phyloP scores from a whole-genome alignment of 2,329 filamentous ascomycete genomes.

The Cercospora sojina region DNA sequence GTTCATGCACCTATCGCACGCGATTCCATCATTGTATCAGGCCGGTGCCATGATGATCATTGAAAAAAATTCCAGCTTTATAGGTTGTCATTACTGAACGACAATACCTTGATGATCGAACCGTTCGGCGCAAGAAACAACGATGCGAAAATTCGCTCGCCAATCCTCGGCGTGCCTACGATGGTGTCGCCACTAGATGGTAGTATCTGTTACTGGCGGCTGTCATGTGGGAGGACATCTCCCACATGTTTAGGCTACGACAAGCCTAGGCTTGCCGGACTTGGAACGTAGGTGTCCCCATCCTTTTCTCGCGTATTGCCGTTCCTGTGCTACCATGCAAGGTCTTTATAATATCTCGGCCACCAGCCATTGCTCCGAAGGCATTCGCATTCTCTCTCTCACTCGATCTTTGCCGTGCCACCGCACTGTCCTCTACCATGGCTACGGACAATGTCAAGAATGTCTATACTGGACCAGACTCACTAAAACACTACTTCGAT shows the following conservation, averaged over 20 bases:
- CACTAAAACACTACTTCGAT: slow-evolving; percentile 59
- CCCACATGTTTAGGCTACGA: background rate
- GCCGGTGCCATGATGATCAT: background rate
- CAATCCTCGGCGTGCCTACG: background rate
- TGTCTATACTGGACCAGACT: slow-evolving; percentile 58
- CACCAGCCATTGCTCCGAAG: background rate
- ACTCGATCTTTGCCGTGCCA: background rate
- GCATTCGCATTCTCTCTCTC: background rate
- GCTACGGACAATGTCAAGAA: slow-evolving; percentile 40
- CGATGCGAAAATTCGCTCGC: background rate
- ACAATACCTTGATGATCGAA: slow-evolving; percentile 13
- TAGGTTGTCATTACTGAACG: background rate
- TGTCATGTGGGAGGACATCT: background rate
- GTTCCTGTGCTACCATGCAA: background rate
- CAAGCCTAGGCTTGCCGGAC: background rate
- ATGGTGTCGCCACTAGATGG: slow-evolving; percentile 5
- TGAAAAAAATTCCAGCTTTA: background rate
- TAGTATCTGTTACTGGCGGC: slow-evolving; percentile 11
- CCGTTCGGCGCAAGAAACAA: background rate
- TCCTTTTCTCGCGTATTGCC: background rate
- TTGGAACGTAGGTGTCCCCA: background rate
- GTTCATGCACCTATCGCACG: background rate
- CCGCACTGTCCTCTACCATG: background rate
- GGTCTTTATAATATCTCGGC: slow-evolving; percentile 1
- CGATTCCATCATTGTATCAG: background rate